Conservation (phyloP, 768 basidiomycete genomes). For the Dendrothele bispora region DNA sequence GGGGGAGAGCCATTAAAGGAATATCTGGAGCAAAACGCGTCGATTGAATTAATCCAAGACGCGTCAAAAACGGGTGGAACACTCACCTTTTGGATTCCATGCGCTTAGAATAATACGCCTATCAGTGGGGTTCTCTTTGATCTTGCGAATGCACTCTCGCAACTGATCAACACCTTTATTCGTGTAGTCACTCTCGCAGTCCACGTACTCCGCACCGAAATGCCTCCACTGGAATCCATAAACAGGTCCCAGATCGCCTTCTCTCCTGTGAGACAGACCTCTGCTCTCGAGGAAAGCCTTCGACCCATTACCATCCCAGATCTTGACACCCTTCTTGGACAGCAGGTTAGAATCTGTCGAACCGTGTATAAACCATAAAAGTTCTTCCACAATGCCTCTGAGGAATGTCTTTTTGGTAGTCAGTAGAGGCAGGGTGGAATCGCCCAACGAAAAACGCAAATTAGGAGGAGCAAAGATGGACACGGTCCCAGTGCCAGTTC, state of each 20-base stretch:
- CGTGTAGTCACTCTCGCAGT: conserved; percentile 73
- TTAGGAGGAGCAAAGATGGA: conserved; percentile 90
- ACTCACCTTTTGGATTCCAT: conserved; percentile 95
- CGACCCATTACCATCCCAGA: conserved; percentile 97
- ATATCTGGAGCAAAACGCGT: conserved; percentile 86
- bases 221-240: conserved; percentile 98
- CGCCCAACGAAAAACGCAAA: conserved; percentile 83
- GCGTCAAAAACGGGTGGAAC: conserved; percentile 2
- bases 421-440: conserved; percentile 78
- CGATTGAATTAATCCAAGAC: background rate
- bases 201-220: conserved; percentile 82
- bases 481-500: conserved; percentile 93
- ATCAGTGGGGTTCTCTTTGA: conserved; percentile 91
- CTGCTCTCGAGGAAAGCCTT: conserved; percentile 82
- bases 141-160: conserved; percentile 84
- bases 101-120: conserved; percentile 92
- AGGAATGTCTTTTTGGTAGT: conserved; percentile 96
- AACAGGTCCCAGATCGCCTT: conserved; percentile 94
- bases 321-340: conserved; percentile 82
- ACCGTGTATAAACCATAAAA: conserved; percentile 92
- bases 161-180: conserved; percentile 93
- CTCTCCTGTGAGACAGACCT: conserved; percentile 79
- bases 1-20: conserved; percentile 92
- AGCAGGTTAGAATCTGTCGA: conserved; percentile 79
- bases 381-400: conserved; percentile 89